Conservation (phyloP, 805 yeast genomes). For the Sugiyamaella qingdaonensis region DNA sequence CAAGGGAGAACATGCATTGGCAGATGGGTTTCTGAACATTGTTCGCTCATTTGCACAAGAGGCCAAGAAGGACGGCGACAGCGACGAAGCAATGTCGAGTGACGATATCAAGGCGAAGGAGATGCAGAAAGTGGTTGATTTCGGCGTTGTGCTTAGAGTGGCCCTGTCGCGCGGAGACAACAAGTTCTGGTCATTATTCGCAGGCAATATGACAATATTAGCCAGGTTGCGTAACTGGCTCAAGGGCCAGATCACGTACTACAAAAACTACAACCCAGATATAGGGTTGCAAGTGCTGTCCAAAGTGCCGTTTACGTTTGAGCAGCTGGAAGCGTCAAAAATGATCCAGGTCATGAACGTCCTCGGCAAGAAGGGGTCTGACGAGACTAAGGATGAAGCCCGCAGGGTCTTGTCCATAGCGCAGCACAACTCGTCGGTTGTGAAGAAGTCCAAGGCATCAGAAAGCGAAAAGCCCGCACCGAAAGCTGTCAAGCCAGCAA, state of each 20-base stretch:
- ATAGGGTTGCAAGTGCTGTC: constrained; percentile 12
- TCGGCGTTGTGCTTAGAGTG: constrained; percentile 10
- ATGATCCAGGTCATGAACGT: constrained; percentile 7
- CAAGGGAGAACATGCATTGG: not conserved
- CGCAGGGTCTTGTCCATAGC: not conserved
- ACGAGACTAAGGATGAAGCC: not conserved
- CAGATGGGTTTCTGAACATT: not conserved
- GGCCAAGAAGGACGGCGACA: constrained; percentile 5
- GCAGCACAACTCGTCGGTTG: not conserved
- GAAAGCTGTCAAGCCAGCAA: not conserved
- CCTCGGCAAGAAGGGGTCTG: constrained; percentile 5
- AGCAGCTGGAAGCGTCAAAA: constrained; percentile 8
- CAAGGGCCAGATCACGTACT: not conserved
- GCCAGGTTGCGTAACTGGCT: constrained; percentile 20
- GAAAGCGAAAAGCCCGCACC: not conserved
- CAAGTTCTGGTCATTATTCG: constrained; percentile 16
- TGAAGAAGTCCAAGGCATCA: not conserved
- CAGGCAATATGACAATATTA: constrained; percentile 5
- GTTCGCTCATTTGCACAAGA: not conserved
- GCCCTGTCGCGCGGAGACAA: constrained; percentile 7
- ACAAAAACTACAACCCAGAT: constrained; percentile 2
- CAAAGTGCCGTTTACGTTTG: constrained; percentile 8
- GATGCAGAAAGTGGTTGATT: constrained; percentile 9
- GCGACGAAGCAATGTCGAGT: not conserved
- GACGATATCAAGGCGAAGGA: not conserved